These are phyloP conservation scores for Globisporangium sylvaticum DNA, from an alignment of 352 stramenopile species.

Conservation along the genomic window DNA sequence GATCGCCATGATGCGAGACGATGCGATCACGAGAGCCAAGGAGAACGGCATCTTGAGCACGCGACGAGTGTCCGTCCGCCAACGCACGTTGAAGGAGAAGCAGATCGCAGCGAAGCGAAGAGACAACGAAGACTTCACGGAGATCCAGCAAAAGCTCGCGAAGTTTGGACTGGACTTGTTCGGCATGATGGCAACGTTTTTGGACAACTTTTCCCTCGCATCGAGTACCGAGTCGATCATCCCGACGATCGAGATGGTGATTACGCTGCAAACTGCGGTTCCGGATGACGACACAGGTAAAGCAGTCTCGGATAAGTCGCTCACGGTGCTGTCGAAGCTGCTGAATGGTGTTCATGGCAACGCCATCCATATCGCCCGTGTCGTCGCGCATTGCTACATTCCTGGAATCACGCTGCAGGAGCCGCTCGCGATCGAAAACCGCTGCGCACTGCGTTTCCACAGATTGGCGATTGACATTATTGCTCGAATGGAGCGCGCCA, in stretches of 20 bases:
- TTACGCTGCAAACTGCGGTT: slow-evolving; percentile 53
- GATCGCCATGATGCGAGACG: slow-evolving; percentile 35
- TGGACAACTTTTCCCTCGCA: slow-evolving; percentile 56
- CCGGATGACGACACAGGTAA: slow-evolving; percentile 38
- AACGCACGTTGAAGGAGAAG: slow-evolving; percentile 15
- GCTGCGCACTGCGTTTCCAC: slow-evolving; percentile 59
- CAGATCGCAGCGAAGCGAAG: slow-evolving; percentile 13
- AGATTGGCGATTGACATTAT: slow-evolving; percentile 58
- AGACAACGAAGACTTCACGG: slow-evolving; percentile 20
- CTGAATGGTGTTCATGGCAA: slow-evolving; percentile 55
- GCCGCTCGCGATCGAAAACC: slow-evolving; percentile 41
- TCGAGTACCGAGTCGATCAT: slow-evolving; percentile 70
- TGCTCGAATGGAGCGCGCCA: slow-evolving; percentile 26
- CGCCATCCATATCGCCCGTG: slow-evolving; percentile 41
- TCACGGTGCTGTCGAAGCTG: slow-evolving; percentile 43
- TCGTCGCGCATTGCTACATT: slow-evolving; percentile 72
- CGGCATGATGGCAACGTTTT: slow-evolving; percentile 52
- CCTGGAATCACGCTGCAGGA: slow-evolving; percentile 70
- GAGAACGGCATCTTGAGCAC: neutral
- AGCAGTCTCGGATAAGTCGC: slow-evolving; percentile 31
- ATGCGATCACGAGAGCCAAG: slow-evolving; percentile 7
- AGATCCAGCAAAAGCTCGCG: slow-evolving; percentile 32
- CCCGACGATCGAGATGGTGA: slow-evolving; percentile 60
- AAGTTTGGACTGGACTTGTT: slow-evolving; percentile 58
- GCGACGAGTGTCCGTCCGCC: slow-evolving; percentile 7